A percentile compares a stretch with the other conserved stretches of the same genome.
Conservation (phyloP, 73 alveolate species). For the Durusdinium trenchii region DNA sequence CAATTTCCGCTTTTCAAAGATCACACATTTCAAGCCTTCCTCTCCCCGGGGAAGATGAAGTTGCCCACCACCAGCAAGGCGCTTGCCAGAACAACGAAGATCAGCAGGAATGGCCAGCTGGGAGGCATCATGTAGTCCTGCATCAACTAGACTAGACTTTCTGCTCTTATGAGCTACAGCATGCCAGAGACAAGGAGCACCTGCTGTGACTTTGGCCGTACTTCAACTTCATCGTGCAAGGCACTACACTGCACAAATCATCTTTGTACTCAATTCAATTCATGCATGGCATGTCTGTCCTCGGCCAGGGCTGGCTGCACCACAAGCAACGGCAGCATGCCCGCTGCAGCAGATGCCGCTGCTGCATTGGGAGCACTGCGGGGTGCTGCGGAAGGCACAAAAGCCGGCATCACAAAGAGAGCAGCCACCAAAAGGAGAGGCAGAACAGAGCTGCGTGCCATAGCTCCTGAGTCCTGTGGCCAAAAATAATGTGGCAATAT, state of each 20-base stretch:
- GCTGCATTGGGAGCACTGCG: slow-evolving; percentile 62
- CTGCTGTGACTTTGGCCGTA: too few relatives aligned
- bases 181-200: too few relatives aligned
- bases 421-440: slow-evolving; percentile 78
- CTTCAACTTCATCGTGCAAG: too few relatives aligned
- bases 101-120: slow-evolving; percentile 83
- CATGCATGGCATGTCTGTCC: slow-evolving; percentile 7
- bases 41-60: slow-evolving; percentile 88
- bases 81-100: slow-evolving; percentile 32
- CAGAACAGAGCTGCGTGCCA: slow-evolving; percentile 92
- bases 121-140: slow-evolving; percentile 95
- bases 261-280: not conserved
- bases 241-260: not conserved
- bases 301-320: slow-evolving; percentile 91
- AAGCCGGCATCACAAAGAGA: slow-evolving; percentile 76
- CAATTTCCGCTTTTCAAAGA: not conserved
- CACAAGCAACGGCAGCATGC: slow-evolving; percentile 69
- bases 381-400: slow-evolving; percentile 87
- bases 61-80: slow-evolving; percentile 89
- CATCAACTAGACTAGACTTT: not conserved
- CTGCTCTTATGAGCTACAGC: too few relatives aligned
- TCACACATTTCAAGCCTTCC: not conserved
- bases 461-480: not conserved
- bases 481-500: not conserved
- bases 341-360: slow-evolving; percentile 64